A percentile compares a stretch with the other conserved stretches of the same genome.
phyloP scores from a whole-genome alignment of 805 yeast genomes.

The Wickerhamomyces strasburgensis region DNA sequence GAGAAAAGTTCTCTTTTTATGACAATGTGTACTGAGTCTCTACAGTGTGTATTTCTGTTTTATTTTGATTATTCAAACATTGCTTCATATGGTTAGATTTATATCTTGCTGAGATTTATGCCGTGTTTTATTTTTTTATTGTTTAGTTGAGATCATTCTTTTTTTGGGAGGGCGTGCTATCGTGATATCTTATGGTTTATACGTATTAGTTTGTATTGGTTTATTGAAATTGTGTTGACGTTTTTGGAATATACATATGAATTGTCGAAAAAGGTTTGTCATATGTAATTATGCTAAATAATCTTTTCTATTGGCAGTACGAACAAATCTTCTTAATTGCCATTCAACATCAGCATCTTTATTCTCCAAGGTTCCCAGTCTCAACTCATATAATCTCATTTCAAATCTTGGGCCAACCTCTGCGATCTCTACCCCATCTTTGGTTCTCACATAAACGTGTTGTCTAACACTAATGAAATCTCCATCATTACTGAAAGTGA shows the following conservation, averaged over 20 bases:
- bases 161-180: background rate
- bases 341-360: conserved; percentile 98
- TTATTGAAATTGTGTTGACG: background rate
- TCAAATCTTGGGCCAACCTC: conserved; percentile 99
- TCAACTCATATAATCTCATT: conserved; percentile 85
- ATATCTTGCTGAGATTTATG: background rate
- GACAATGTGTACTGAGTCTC: background rate
- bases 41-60: background rate
- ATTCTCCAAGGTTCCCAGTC: conserved; percentile 87
- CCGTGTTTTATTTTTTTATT: background rate
- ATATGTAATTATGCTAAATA: conserved; percentile 42
- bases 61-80: background rate
- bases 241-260: background rate
- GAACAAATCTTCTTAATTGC: conserved; percentile 86
- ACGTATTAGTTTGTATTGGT: conserved; percentile 1
- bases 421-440: conserved; percentile 84
- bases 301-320: conserved; percentile 95
- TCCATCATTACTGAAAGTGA: conserved; percentile 83
- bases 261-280: background rate
- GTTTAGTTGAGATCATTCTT: background rate
- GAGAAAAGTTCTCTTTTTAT: too few species aligned
- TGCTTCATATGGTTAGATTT: background rate
- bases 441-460: conserved; percentile 86
- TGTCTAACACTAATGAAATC: conserved; percentile 94
- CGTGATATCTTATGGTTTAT: background rate